These are phyloP conservation scores for Sporothrix humicola DNA, from an alignment of 2,329 filamentous ascomycete species.

Conservation along the genomic window DNA sequence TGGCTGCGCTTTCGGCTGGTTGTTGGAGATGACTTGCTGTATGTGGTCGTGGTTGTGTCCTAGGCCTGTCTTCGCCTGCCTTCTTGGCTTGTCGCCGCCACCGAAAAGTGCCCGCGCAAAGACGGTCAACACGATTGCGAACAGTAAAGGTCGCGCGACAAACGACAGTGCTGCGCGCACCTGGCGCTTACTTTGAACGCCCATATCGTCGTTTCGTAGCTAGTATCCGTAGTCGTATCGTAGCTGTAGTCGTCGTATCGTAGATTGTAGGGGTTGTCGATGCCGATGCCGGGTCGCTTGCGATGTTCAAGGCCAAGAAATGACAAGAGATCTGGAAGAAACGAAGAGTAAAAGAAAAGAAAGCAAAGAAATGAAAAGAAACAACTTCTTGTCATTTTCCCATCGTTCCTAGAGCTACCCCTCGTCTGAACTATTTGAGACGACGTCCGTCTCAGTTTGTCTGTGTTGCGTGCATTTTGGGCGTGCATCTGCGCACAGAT, in stretches of 20 bases:
- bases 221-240: background rate
- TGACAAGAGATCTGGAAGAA: no score
- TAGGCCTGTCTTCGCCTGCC: background rate
- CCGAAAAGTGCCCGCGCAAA: conserved; percentile 34
- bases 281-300: background rate
- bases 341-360: no score
- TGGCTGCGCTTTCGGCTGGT: conserved; percentile 26
- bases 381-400: no score
- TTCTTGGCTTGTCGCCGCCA: background rate
- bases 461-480: no score
- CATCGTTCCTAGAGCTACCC: no score
- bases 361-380: no score
- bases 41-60: background rate
- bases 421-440: no score
- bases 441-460: no score
- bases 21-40: background rate
- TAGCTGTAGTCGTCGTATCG: background rate
- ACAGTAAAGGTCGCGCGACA: conserved; percentile 36
- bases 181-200: conserved; percentile 33
- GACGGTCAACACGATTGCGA: conserved; percentile 35
- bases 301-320: no score
- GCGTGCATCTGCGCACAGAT: no score
- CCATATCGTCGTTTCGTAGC: background rate
- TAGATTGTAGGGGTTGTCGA: background rate
- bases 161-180: conserved; percentile 36